Evolutionary conservation across 163 green algal species (phyloP).

Genomic region (Chlamydomonas reinhardtii): DNA sequence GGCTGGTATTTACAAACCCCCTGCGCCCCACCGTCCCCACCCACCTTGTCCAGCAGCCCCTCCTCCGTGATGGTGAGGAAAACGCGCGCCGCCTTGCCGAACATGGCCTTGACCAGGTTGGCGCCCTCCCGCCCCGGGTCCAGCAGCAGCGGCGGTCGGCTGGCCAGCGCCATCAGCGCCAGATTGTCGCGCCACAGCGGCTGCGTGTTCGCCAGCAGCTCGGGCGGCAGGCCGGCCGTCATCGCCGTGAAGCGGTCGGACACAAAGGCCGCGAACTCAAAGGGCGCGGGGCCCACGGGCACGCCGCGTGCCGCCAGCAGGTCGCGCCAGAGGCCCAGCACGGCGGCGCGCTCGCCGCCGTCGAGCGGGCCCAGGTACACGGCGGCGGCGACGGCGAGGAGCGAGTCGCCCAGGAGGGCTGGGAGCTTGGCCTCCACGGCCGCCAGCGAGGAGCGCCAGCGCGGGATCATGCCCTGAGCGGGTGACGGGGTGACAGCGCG

Average conservation of each 20-base stretch:
- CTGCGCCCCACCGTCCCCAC: no score
- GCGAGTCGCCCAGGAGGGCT: conserved; percentile 38
- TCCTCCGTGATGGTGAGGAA: conserved; percentile 35
- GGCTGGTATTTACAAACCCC: no score
- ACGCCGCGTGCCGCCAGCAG: conserved; percentile 31
- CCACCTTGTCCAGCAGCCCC: conserved; percentile 49
- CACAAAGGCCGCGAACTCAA: conserved; percentile 37
- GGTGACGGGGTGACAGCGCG: background rate
- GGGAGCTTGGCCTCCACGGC: conserved; percentile 34
- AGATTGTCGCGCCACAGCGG: conserved; percentile 46
- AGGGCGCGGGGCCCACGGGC: conserved; percentile 45
- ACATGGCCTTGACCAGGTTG: conserved; percentile 51
- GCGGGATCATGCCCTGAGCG: conserved; percentile 12
- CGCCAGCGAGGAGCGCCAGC: conserved; percentile 12
- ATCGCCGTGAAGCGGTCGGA: conserved; percentile 39
- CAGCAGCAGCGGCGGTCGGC: conserved; percentile 46
- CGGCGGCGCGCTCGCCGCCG: conserved; percentile 27
- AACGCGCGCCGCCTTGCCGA: conserved; percentile 42
- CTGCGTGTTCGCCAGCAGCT: conserved; percentile 43
- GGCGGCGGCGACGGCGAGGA: conserved; percentile 19
- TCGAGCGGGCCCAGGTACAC: conserved; percentile 46
- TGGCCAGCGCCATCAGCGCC: conserved; percentile 32
- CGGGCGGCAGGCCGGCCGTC: conserved; percentile 20
- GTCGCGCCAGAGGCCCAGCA: conserved; percentile 45
- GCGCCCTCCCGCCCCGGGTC: conserved; percentile 42